Evolutionary conservation across 805 yeast species (phyloP), one percentile per base, ranked within the genome.

Genomic region (Saccharomyces paradoxus): DNA sequence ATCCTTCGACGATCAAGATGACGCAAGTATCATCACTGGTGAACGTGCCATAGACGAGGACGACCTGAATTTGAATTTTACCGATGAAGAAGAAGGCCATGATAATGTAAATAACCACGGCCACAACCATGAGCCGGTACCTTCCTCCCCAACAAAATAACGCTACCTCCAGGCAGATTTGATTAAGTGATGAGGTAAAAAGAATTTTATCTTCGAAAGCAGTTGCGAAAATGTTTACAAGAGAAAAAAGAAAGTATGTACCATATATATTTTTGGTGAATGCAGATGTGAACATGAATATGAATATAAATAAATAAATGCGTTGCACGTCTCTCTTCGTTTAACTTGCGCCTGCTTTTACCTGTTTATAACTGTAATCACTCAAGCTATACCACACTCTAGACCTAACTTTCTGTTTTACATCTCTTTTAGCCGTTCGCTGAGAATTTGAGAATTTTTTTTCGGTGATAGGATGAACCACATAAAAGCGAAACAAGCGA

Each of bases 1-100:
- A 56, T 74, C 78, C 2, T 49, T 77, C 51, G 71, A 68, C 50
- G 74, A 71, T 30, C 79, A 74, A 26, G 77, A 68, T 41, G 75
- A 66, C 50, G 61, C 66, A 48, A 63, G 63, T n/a, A 62, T 62
- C 26, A 59, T 62, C 28, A 56, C 63, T 49, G 59, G 55, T 31
- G 70, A 65, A 29, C 53, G 58, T 14, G 56, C 60, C n/a, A 56
- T 55, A 12, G 56, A 55, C 7, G 49, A 54, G 28, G 58, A 60
- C 48, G 63, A 60, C n/a, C 55, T 61, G 31, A 69, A 67, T 55
- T 54, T 69, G 31, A 62, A 66, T 50, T 66, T 69, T 47, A 63
- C 71, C 4, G 72, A 68, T 47, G 70, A 67, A 49, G 71, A 66
- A 27, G 55, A 55, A 12, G 59, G 56, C 9, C 22, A 21, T 17